Base-by-base conservation (phyloP, 345 rosid species). In the Brassica nigra region DNA sequence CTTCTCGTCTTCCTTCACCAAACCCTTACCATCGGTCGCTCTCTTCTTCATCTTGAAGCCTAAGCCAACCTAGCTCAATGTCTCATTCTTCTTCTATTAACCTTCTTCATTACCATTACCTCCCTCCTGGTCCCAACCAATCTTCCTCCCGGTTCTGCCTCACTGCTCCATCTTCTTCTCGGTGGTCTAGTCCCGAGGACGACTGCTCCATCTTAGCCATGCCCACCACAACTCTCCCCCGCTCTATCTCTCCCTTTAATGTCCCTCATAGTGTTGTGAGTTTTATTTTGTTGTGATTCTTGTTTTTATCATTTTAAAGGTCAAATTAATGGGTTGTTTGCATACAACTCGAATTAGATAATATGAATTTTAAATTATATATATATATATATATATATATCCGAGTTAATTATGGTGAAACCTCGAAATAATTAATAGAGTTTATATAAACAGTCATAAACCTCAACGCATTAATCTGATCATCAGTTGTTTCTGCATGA, bases 1-100 rank as follows among this genome's bases (percentile, higher is more conserved):
- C 84, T 52, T 83, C 78, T 70, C 90, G 82, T 88, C 92, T 85
- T 83, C 84, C 68, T 44, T 65, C 86, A 63, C 79, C 83, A 73
- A 77, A 76, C 86, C 8, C 63, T 71, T 62, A 64, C 69, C 23
- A 57, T 57, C 61, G 33, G 62, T 80, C 65, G 20, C 74, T 71
- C 62, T 84, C 79, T 81, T 77, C 91, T 88, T 88, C 76, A 34
- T 54, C 76, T 68, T 80, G 34, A 88, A 85, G 92, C 80, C 67
- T 42, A 80, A 75, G 76, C 61, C 64, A 63, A 61, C 31, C 37
- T 30, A 52, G 4, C 28, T 58, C 23, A 62, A 76, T 76, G 79
- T 70, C 83, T 29, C 72, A 54, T 75, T 75, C 81, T 73, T 73
- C 82, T 79, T 79, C 82, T 67, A 12, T 81, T 69, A 77, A 76